Evolutionary conservation across 305 asterid genomes (phyloP).

Genomic region (Solanum hybrid): DNA sequence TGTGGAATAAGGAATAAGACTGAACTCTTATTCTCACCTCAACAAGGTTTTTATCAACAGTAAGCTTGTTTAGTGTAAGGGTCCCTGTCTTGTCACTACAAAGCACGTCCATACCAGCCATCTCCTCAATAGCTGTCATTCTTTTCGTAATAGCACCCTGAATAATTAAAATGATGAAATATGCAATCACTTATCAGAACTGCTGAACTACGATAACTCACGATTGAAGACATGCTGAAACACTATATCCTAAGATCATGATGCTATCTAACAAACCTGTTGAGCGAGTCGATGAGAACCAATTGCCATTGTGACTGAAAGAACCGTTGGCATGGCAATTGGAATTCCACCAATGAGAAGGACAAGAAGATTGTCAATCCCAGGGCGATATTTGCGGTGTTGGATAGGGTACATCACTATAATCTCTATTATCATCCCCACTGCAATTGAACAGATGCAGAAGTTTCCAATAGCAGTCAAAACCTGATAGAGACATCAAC

Average conservation of each 20-base stretch:
- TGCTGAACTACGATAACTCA: neutral
- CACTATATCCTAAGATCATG: neutral
- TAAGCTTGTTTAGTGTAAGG: conserved; percentile 81
- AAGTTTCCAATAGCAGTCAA: conserved; percentile 98
- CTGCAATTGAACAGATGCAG: conserved; percentile 97
- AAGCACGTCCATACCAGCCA: conserved; percentile 99
- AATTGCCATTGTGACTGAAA: conserved; percentile 98
- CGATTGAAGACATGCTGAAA: neutral
- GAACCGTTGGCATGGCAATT: conserved; percentile 99
- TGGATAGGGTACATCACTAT: conserved; percentile 96
- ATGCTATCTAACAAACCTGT: conserved; percentile 51
- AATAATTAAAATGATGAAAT: conserved; percentile 6
- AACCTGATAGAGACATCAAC: conserved; percentile 38
- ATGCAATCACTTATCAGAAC: neutral
- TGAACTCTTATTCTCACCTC: conserved; percentile 39
- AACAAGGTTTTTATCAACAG: conserved; percentile 91
- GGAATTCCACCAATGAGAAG: conserved; percentile 98
- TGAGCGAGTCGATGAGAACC: conserved; percentile 98
- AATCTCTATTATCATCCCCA: conserved; percentile 91
- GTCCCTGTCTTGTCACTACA: conserved; percentile 98
- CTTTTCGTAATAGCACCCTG: conserved; percentile 99
- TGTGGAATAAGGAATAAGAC: neutral
- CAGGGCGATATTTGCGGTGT: conserved; percentile 81
- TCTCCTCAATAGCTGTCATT: conserved; percentile 99
- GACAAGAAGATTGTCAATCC: conserved; percentile 97